A percentile compares a stretch with the other conserved stretches of the same genome.
Evolutionary conservation across 2,329 filamentous ascomycete genomes (phyloP).

Genomic region (Stagonosporopsis vannaccii): DNA sequence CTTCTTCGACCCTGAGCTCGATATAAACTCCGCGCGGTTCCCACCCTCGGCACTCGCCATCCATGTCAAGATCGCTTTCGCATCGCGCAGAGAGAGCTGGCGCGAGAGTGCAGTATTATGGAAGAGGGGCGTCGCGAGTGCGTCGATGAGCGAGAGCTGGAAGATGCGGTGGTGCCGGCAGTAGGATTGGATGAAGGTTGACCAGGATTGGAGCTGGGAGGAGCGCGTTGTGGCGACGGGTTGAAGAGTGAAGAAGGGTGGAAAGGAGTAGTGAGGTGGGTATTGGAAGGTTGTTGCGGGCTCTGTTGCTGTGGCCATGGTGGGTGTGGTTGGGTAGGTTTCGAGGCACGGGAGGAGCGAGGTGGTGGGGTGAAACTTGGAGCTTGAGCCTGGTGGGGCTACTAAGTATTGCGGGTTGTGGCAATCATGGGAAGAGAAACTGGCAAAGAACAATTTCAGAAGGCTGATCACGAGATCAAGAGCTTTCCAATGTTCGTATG

Average conservation of each 20-base stretch:
- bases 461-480: neutral
- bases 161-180: slow-evolving; percentile 79
- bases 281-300: slow-evolving; percentile 45
- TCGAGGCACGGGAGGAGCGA: neutral
- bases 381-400: slow-evolving; percentile 19
- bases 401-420: neutral
- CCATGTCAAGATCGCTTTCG: slow-evolving; percentile 62
- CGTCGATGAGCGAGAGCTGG: slow-evolving; percentile 71
- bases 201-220: slow-evolving; percentile 85
- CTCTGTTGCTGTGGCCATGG: slow-evolving; percentile 9
- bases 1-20: slow-evolving; percentile 23
- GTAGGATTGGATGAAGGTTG: slow-evolving; percentile 83
- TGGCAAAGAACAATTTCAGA: neutral
- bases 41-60: slow-evolving; percentile 63
- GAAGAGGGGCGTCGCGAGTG: slow-evolving; percentile 63
- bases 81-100: slow-evolving; percentile 60
- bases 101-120: slow-evolving; percentile 54
- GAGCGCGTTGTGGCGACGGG: slow-evolving; percentile 75
- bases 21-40: slow-evolving; percentile 71
- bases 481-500: too few species aligned
- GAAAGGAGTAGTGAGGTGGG: slow-evolving; percentile 71
- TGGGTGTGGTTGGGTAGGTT: neutral
- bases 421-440: neutral
- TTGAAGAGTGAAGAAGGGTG: slow-evolving; percentile 85
- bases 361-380: slow-evolving; percentile 13